A percentile compares a stretch with the other conserved stretches of the same genome.
phyloP scores from a whole-genome alignment of 2,329 filamentous ascomycete genomes.

The Fusarium redolens region DNA sequence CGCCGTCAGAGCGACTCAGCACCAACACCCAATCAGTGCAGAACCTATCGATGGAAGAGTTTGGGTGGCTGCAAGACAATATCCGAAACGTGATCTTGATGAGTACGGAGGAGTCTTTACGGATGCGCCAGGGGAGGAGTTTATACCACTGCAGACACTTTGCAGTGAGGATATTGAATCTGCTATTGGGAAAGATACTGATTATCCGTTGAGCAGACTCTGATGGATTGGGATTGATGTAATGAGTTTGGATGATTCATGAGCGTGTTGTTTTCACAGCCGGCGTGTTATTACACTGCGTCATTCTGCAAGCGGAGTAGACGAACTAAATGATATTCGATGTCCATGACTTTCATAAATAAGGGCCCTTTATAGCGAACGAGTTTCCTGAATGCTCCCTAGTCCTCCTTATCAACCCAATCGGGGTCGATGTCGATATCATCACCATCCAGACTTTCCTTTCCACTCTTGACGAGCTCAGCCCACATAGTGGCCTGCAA shows the following conservation, averaged over 20 bases:
- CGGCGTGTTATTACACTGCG: neutral
- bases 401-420: neutral
- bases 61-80: conserved; percentile 22
- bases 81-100: conserved; percentile 4
- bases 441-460: neutral
- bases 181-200: neutral
- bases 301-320: neutral
- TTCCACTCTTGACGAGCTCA: neutral
- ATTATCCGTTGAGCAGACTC: neutral
- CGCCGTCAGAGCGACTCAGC: neutral
- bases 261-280: neutral
- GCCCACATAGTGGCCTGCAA: neutral
- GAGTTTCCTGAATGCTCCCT: neutral
- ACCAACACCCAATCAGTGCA: conserved; percentile 11
- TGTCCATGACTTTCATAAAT: neutral
- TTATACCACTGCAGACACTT: conserved; percentile 2
- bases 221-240: conserved; percentile 23
- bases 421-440: neutral
- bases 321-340: neutral
- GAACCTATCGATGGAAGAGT: conserved; percentile 29
- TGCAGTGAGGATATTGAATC: neutral
- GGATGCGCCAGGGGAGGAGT: neutral
- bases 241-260: too few relatives aligned
- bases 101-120: conserved; percentile 29
- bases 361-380: neutral